Conservation (phyloP, 805 yeast species). For the Candida vartiovaarae region DNA sequence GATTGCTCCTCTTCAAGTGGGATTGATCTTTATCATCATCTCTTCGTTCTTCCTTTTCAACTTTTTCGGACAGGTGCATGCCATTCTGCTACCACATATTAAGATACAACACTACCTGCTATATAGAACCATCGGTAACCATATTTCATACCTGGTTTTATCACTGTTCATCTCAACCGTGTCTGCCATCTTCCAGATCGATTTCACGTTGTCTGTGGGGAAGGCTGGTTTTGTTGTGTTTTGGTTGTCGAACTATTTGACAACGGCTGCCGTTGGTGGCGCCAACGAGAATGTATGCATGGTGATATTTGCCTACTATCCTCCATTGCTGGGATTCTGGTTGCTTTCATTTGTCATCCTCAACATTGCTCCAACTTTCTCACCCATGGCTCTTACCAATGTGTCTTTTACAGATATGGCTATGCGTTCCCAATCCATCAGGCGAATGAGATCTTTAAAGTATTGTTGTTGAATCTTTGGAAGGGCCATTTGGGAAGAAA, state of each 20-base stretch:
- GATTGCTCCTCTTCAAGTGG: slow-evolving; percentile 67
- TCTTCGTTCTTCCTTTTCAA: slow-evolving; percentile 65
- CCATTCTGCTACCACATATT: slow-evolving; percentile 37
- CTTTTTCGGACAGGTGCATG: slow-evolving; percentile 50
- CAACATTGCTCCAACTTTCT: slow-evolving; percentile 63
- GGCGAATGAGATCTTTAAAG: slow-evolving; percentile 53
- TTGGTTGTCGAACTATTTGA: slow-evolving; percentile 63
- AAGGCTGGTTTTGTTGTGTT: slow-evolving; percentile 63
- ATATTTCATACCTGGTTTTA: slow-evolving; percentile 47
- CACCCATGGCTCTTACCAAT: slow-evolving; percentile 54
- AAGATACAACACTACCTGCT: slow-evolving; percentile 39
- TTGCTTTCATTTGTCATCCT: slow-evolving; percentile 60
- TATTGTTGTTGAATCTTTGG: slow-evolving; percentile 48
- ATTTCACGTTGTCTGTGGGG: slow-evolving; percentile 53
- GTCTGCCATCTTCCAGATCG: slow-evolving; percentile 61
- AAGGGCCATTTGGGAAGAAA: slow-evolving; percentile 54
- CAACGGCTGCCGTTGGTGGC: slow-evolving; percentile 74
- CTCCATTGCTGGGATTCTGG: slow-evolving; percentile 69
- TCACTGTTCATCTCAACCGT: slow-evolving; percentile 54
- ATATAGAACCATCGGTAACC: slow-evolving; percentile 45
- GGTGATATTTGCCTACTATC: slow-evolving; percentile 42
- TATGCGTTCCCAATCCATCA: slow-evolving; percentile 66
- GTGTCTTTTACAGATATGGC: slow-evolving; percentile 55
- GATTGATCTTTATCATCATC: slow-evolving; percentile 64
- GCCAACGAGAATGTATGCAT: slow-evolving; percentile 61